phyloP scores from a whole-genome alignment of 169 alveolate species.

The Miamiensis avidus region DNA sequence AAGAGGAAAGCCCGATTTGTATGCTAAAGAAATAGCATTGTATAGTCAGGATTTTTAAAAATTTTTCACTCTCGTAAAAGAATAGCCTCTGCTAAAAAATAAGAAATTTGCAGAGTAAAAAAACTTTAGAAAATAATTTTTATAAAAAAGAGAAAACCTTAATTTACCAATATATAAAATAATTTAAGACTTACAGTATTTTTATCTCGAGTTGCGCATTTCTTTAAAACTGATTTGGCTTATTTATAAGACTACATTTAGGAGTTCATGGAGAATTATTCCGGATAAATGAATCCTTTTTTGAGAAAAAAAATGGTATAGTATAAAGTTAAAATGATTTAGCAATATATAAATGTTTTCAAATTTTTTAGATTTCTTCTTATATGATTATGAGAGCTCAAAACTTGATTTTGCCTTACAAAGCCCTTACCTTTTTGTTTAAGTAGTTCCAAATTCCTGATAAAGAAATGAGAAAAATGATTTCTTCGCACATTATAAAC shows the following conservation, averaged over 20 bases:
- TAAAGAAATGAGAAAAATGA: slow-evolving; percentile 47
- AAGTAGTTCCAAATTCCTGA: slow-evolving; percentile 23
- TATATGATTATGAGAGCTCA: slow-evolving; percentile 28
- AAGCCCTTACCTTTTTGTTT: slow-evolving; percentile 28
- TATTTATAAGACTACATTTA: not conserved
- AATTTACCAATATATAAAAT: no score
- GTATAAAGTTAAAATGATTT: no score
- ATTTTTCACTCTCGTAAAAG: slow-evolving; percentile 11
- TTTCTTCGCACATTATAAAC: slow-evolving; percentile 29
- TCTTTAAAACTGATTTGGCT: slow-evolving; percentile 12
- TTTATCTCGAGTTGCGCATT: slow-evolving; percentile 17
- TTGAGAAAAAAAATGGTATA: slow-evolving; percentile 13
- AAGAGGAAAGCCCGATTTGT: slow-evolving; percentile 20
- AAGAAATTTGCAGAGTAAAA: slow-evolving; percentile 15
- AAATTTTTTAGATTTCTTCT: not conserved
- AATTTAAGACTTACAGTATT: slow-evolving; percentile 7
- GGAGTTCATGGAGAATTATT: slow-evolving; percentile 24
- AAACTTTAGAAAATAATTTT: no score
- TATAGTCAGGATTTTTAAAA: slow-evolving; percentile 6
- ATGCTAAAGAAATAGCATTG: slow-evolving; percentile 9
- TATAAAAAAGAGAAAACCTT: no score
- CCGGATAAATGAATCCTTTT: slow-evolving; percentile 23
- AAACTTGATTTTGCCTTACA: slow-evolving; percentile 32
- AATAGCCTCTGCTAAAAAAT: slow-evolving; percentile 19
- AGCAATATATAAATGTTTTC: no score